Conservation (phyloP, 1,284 basidiomycete genomes). For the Naganishia cerealis region DNA sequence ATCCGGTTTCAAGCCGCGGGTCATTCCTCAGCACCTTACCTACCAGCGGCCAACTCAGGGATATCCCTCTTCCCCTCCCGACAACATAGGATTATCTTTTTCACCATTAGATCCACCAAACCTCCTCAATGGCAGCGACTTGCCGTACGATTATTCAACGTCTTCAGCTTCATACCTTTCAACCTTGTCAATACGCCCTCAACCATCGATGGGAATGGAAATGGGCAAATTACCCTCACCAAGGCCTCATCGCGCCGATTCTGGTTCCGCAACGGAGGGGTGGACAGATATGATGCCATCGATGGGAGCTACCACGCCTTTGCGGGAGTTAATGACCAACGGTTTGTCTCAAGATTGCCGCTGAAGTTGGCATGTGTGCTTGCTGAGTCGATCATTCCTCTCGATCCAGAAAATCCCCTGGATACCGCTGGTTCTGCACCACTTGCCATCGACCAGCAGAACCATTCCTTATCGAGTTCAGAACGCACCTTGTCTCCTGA, state of each 20-base stretch:
- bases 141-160: neutral
- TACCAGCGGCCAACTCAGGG: neutral
- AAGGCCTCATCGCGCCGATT: neutral
- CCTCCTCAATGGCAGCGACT: neutral
- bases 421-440: constrained; percentile 1
- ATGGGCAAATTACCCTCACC: neutral
- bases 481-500: constrained; percentile 5
- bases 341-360: neutral
- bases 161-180: constrained; percentile 22
- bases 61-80: constrained; percentile 6
- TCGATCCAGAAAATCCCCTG: neutral
- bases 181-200: constrained; percentile 10
- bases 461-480: neutral
- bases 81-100: constrained; percentile 8
- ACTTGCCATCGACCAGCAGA: constrained; percentile 1
- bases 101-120: constrained; percentile 11
- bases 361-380: neutral
- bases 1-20: neutral
- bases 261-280: neutral
- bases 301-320: constrained; percentile 18
- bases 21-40: neutral
- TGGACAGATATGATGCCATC: constrained; percentile 28
- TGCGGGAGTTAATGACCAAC: neutral
- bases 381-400: neutral
- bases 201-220: neutral